These are phyloP conservation scores for Tulasnella sp. DNA, from an alignment of 768 basidiomycete genomes.

Conservation along the genomic window DNA sequence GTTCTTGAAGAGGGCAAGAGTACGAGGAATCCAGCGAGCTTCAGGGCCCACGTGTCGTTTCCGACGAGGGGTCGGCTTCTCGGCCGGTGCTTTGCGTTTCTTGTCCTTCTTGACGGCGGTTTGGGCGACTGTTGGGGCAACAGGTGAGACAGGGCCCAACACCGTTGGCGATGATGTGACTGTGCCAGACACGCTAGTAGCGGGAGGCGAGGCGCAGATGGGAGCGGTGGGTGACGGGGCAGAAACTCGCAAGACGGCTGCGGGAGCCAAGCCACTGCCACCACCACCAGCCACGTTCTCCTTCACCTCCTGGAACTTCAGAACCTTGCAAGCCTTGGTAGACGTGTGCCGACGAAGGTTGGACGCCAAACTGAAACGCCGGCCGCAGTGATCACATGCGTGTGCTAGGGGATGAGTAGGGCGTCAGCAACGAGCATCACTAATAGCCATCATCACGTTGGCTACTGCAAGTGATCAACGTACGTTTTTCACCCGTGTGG, in stretches of 20 bases:
- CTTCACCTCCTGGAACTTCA: slow-evolving; percentile 14
- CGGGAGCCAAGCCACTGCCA: no score
- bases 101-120: slow-evolving; percentile 3
- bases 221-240: neutral
- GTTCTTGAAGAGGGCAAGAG: slow-evolving; percentile 14
- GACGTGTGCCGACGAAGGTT: slow-evolving; percentile 13
- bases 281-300: slow-evolving; percentile 5
- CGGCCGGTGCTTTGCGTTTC: slow-evolving; percentile 14
- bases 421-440: neutral
- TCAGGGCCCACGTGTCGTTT: slow-evolving; percentile 10
- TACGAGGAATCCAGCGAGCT: slow-evolving; percentile 15
- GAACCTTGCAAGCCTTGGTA: slow-evolving; percentile 10
- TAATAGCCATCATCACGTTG: neutral
- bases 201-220: neutral
- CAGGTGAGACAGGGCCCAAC: neutral
- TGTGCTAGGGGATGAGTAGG: slow-evolving; percentile 7
- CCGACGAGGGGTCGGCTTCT: slow-evolving; percentile 11
- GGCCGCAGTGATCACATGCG: slow-evolving; percentile 12
- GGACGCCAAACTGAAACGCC: slow-evolving; percentile 12
- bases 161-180: neutral
- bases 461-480: neutral
- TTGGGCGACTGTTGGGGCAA: neutral
- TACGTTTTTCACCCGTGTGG: slow-evolving; percentile 16
- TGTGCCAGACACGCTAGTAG: neutral
- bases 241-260: neutral